These are phyloP conservation scores for Sphagnum tenellum DNA, from an alignment of 225 moss, liverwort and hornwort species.

Conservation along the genomic window DNA sequence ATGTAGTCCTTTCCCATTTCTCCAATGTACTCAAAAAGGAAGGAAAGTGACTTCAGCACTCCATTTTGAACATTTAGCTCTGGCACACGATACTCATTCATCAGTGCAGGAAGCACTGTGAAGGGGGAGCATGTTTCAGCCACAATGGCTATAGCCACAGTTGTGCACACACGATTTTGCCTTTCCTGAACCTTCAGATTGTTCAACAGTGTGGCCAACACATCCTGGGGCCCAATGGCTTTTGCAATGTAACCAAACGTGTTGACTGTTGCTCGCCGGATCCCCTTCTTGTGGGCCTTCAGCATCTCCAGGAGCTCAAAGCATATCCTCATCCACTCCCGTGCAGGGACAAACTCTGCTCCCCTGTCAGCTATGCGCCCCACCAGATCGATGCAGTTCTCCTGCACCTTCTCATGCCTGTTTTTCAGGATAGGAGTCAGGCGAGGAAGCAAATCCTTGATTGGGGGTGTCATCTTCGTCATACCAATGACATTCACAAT, in stretches of 20 bases:
- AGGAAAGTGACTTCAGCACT: constrained; percentile 89
- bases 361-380: constrained; percentile 98
- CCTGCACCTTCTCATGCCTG: constrained; percentile 99
- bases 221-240: constrained; percentile 98
- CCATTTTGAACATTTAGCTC: constrained; percentile 98
- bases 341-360: constrained; percentile 96
- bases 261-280: constrained; percentile 94
- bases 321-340: constrained; percentile 99
- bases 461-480: constrained; percentile 99
- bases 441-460: constrained; percentile 90
- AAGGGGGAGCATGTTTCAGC: constrained; percentile 98
- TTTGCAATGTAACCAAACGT: constrained; percentile 99
- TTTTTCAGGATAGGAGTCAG: constrained; percentile 96
- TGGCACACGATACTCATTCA: constrained; percentile 98
- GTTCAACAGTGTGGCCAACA: constrained; percentile 88
- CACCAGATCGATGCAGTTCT: constrained; percentile 96
- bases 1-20: constrained; percentile 99
- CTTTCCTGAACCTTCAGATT: constrained; percentile 98
- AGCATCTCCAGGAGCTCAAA: constrained; percentile 98
- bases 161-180: constrained; percentile 97
- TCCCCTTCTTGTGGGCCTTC: constrained; percentile 99
- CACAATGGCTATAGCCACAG: constrained; percentile 98
- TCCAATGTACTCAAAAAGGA: constrained; percentile 97
- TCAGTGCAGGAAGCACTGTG: constrained; percentile 90
- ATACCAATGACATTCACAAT: constrained; percentile 99